Conservation (phyloP, 257 asterid species). For the Lycium barbarum region DNA sequence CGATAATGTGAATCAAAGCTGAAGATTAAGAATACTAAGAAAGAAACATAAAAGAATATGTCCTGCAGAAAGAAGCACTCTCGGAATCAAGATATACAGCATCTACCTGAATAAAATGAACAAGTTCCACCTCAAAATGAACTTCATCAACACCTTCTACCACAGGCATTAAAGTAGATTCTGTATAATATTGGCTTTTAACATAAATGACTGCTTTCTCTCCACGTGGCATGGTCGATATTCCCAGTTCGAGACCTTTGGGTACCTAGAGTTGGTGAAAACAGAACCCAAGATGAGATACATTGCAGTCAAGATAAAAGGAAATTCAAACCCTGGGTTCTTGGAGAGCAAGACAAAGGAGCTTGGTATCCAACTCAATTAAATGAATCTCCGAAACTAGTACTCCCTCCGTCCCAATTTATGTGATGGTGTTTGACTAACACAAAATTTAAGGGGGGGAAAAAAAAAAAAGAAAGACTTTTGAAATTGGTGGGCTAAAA, state of each 20-base stretch:
- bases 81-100: neutral
- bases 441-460: no score
- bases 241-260: slow-evolving; percentile 97
- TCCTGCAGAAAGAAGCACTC: slow-evolving; percentile 5
- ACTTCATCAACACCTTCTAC: slow-evolving; percentile 70
- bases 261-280: slow-evolving; percentile 63
- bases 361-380: slow-evolving; percentile 1
- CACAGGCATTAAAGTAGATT: slow-evolving; percentile 61
- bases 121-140: slow-evolving; percentile 90
- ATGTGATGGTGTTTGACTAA: no score
- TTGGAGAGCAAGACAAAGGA: slow-evolving; percentile 8
- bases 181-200: slow-evolving; percentile 58
- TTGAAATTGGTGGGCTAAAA: no score
- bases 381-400: neutral
- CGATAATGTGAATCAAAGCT: neutral
- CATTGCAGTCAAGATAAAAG: neutral
- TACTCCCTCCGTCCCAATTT: no score
- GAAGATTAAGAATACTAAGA: neutral
- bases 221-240: slow-evolving; percentile 85
- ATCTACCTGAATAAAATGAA: slow-evolving; percentile 86
- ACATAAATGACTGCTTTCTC: slow-evolving; percentile 90
- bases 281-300: slow-evolving; percentile 23
- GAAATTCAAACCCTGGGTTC: neutral
- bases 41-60: neutral
- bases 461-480: no score